Evolutionary conservation across 208 protist genomes (phyloP).

Genomic region (Phytomonas sp.): DNA sequence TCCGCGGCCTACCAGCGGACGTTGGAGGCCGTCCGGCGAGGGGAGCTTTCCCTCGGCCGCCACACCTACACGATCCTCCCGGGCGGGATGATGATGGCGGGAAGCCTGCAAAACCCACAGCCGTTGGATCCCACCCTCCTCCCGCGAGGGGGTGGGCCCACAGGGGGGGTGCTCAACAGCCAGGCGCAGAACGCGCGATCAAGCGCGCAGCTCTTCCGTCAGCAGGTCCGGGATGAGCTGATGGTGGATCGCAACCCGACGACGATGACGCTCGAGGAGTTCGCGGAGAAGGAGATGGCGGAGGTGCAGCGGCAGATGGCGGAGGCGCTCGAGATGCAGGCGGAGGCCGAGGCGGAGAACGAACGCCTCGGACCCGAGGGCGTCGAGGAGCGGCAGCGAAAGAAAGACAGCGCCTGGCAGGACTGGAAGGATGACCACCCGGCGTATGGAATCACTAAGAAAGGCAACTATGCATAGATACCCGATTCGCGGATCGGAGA

Average conservation of each 20-base stretch:
- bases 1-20: conserved; percentile 56
- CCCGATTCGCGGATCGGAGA: background rate
- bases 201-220: conserved; percentile 44
- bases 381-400: conserved; percentile 76
- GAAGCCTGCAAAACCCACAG: conserved; percentile 41
- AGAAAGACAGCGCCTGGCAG: conserved; percentile 63
- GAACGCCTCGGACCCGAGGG: conserved; percentile 66
- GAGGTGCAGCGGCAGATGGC: conserved; percentile 69
- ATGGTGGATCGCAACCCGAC: conserved; percentile 76
- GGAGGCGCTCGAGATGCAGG: conserved; percentile 28
- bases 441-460: conserved; percentile 60
- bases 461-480: conserved; percentile 78
- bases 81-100: conserved; percentile 56
- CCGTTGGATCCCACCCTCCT: conserved; percentile 17
- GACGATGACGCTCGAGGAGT: conserved; percentile 83
- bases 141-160: conserved; percentile 9
- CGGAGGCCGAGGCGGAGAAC: conserved; percentile 61
- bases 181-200: background rate
- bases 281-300: conserved; percentile 77
- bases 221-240: conserved; percentile 62
- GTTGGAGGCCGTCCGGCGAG: conserved; percentile 58
- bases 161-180: background rate
- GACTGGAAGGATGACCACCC: conserved; percentile 86
- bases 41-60: conserved; percentile 56
- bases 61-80: conserved; percentile 86